A percentile compares a stretch with the other conserved stretches of the same genome.
Conservation (phyloP, 2,329 filamentous ascomycete species). For the Aureobasidium musti region DNA sequence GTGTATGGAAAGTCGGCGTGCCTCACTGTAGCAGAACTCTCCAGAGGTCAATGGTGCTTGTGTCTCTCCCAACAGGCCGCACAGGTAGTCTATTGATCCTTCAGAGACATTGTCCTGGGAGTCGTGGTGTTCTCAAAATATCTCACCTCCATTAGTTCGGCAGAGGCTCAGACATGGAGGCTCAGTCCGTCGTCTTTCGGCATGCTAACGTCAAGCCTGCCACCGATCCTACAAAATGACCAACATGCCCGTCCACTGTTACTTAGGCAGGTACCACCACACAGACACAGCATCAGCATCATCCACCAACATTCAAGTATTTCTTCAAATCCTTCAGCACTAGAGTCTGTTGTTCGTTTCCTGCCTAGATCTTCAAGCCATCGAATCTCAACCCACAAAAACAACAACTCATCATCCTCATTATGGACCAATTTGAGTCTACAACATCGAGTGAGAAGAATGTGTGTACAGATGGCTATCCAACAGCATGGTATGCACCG, state of each 20-base stretch:
- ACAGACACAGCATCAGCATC: slow-evolving; percentile 10
- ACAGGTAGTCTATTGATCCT: slow-evolving; percentile 26
- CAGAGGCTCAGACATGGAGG: slow-evolving; percentile 29
- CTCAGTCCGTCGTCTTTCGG: slow-evolving; percentile 19
- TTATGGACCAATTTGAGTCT: slow-evolving; percentile 25
- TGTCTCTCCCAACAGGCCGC: slow-evolving; percentile 22
- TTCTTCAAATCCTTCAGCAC: slow-evolving; percentile 1
- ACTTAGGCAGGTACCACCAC: slow-evolving; percentile 22
- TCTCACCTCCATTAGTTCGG: slow-evolving; percentile 25
- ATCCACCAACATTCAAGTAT: slow-evolving; percentile 25
- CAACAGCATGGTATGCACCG: slow-evolving; percentile 25
- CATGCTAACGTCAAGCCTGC: slow-evolving; percentile 22
- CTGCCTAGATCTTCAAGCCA: neutral
- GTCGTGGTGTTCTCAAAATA: slow-evolving; percentile 27
- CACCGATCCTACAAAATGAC: slow-evolving; percentile 25
- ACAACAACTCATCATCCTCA: slow-evolving; percentile 13
- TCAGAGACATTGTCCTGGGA: slow-evolving; percentile 23
- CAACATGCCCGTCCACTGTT: slow-evolving; percentile 16
- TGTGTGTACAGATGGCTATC: slow-evolving; percentile 20
- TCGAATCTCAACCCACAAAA: neutral
- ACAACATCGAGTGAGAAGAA: slow-evolving; percentile 22
- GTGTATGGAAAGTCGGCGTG: slow-evolving; percentile 25
- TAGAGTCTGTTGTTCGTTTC: slow-evolving; percentile 5
- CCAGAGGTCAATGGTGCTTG: slow-evolving; percentile 13
- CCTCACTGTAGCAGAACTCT: slow-evolving; percentile 7